These are phyloP conservation scores for Dillenia suffruticosa DNA, from an alignment of 164 flowering plant species.

Conservation along the genomic window DNA sequence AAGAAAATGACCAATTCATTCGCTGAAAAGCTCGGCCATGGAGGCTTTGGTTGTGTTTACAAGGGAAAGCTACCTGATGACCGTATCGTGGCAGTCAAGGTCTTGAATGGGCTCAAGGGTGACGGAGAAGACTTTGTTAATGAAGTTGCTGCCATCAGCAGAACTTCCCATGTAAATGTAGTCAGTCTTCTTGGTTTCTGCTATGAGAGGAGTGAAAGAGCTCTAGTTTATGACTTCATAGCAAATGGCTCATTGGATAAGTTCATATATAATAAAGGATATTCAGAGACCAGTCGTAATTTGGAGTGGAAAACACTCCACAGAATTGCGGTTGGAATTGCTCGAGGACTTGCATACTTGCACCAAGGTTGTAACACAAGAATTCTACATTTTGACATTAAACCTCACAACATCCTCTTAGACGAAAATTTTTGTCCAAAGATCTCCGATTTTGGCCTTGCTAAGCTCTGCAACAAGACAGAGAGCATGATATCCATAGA, in stretches of 20 bases:
- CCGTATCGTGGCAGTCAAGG: slow-evolving; percentile 18
- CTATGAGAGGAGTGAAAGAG: slow-evolving; percentile 14
- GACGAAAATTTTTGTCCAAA: slow-evolving; percentile 24
- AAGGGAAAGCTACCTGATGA: slow-evolving; percentile 22
- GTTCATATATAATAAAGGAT: slow-evolving; percentile 2
- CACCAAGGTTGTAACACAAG: too few species aligned
- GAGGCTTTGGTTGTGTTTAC: slow-evolving; percentile 5
- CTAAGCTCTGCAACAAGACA: slow-evolving; percentile 16
- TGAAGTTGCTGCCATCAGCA: slow-evolving; percentile 24
- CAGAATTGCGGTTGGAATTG: too few species aligned
- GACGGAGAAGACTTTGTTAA: slow-evolving; percentile 25
- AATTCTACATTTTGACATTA: too few species aligned
- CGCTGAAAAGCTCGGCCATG: too few species aligned
- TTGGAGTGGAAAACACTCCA: slow-evolving; percentile 7
- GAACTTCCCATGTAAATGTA: slow-evolving; percentile 24
- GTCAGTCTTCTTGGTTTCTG: slow-evolving; percentile 26
- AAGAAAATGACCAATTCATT: too few species aligned
- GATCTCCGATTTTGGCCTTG: slow-evolving; percentile 32
- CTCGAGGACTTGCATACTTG: too few species aligned
- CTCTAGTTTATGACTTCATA: slow-evolving; percentile 26
- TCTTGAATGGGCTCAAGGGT: slow-evolving; percentile 12
- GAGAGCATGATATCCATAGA: slow-evolving; percentile 21
- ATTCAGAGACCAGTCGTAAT: background rate
- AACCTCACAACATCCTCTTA: background rate
- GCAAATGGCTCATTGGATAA: slow-evolving; percentile 29